Evolutionary conservation across 805 yeast genomes (phyloP), one percentile per base, ranked within the genome.

Genomic region (Lipomyces sp.): DNA sequence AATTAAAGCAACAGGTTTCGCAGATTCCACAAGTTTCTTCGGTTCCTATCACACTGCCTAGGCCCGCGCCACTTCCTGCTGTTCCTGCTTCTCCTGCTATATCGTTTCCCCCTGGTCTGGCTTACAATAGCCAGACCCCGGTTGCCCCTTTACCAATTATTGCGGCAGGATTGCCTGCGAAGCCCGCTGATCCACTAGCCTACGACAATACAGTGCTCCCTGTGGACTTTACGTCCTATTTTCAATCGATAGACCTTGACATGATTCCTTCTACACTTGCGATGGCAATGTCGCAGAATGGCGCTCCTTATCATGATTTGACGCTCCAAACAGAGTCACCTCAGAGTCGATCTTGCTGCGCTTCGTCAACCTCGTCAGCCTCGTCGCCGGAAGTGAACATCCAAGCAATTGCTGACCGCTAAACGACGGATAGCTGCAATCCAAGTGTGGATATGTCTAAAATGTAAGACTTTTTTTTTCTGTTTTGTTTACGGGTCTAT

Each of bases 231-330:
- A 52, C 57, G 11, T 41, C 57, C 7, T 52, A 52, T 43, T 52
- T 52, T 24, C 57, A 48, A 21, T 52, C 57, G n/a, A 41, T 28
- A 3, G 53, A 41, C 18, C 38, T 52, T 7, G 53, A 48, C 24
- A 16, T 32, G 1, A 33, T 40, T 2, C 35, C 46, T 38, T 19
- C 16, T 16, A n/a, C 36, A 11, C 19, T 19, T 32, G 14, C 31
- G 10, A 2, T 44, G 22, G 11, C 31, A 6, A 7, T 3, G 5
- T n/a, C 31, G 19, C 40, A 29, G 26, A 13, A 26, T 24, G 37
- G 43, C 18, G 31, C 38, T 2, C 26, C 33, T 13, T 33, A 28
- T 3, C 39, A 26, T 10, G 29, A 26, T 6, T 10, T 26, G 29
- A 7, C 6, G 6, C 10, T 10, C 10, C 10, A 6, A 6, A 26